Evolutionary conservation across 106 monocot species (phyloP).

Genomic region (Dendrobium catenatum): DNA sequence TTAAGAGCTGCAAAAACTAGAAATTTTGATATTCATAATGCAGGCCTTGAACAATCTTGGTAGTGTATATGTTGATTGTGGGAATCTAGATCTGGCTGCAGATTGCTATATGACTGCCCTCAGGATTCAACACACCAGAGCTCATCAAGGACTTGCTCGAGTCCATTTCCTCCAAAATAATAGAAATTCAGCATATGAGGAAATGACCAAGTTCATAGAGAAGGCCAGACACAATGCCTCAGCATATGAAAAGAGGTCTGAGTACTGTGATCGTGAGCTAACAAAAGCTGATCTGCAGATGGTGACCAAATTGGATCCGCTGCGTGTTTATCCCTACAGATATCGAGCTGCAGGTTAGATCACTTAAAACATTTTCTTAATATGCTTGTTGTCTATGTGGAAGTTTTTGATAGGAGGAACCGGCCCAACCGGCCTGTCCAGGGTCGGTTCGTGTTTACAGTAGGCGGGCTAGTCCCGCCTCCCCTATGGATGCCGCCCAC

Average conservation of each 20-base stretch:
- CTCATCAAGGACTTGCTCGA: slow-evolving; percentile 95
- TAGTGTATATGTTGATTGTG: slow-evolving; percentile 94
- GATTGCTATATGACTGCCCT: slow-evolving; percentile 92
- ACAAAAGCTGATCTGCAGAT: slow-evolving; percentile 79
- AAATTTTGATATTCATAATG: slow-evolving; percentile 6
- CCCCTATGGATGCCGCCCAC: too few species aligned
- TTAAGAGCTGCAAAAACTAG: not conserved
- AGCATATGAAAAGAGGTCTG: slow-evolving; percentile 96
- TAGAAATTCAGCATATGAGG: slow-evolving; percentile 70
- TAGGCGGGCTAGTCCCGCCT: too few species aligned
- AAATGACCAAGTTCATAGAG: slow-evolving; percentile 89
- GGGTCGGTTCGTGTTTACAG: too few species aligned
- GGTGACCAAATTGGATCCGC: slow-evolving; percentile 85
- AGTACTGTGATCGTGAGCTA: slow-evolving; percentile 85
- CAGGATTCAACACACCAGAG: slow-evolving; percentile 90
- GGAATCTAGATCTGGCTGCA: slow-evolving; percentile 77
- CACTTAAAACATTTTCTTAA: not conserved
- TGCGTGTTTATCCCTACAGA: slow-evolving; percentile 92
- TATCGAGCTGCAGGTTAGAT: slow-evolving; percentile 93
- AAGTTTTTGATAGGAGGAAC: too few species aligned
- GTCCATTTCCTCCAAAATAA: slow-evolving; percentile 88
- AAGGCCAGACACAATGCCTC: slow-evolving; percentile 93
- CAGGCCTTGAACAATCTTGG: slow-evolving; percentile 99
- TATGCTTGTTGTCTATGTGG: too few species aligned
- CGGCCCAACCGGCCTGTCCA: too few species aligned